Evolutionary conservation across 495 filamentous ascomycete species (phyloP), one percentile per base, ranked within the genome.

Genomic region (Xylaria castorea): DNA sequence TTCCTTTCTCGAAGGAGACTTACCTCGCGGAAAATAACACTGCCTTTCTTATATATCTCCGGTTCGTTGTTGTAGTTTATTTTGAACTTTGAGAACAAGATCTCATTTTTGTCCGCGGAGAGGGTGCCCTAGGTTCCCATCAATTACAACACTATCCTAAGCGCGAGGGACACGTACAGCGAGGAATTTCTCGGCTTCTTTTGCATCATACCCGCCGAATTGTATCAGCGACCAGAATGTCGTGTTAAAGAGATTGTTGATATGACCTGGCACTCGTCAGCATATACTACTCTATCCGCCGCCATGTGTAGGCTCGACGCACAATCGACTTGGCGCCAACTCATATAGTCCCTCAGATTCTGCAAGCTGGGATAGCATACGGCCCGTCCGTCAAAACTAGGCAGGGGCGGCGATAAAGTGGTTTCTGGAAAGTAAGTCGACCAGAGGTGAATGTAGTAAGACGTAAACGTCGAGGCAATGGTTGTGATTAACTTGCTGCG

Each of bases 211-310:
- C 0, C 91, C 92, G 0, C 94, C 95, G 53, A 89, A 83, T 66
- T 91, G 87, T 32, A 98, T 91, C 76, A 98, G 85, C 0, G 91
- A 86, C 96, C 96, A 98, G 78, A 98, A 98, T 0, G 94, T 95
- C 1, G 96, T 99, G 77, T 99, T 99, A 81, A 97, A 98, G 20
- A 98, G 86, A 78, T 99, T 99, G 81, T 99, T 99, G 75, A 99
- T 95, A 80, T 99, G 96, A 77, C 93, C 93, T 95, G 71, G 1
- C 22, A 27, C 51, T 64, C 38, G 46, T 75, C 8, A 75, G 69
- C 22, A 40, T 51, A 18, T 27, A 9, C 46, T 46, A 30, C 11
- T 14, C 5, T 4, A 42, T 22, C 11, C 55, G 22, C 9, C 16
- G 9, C n/a, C 32, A 50, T 8, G 9, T 32, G 7, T 30, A 53